phyloP scores from a whole-genome alignment of 192 early-diverging fungal genomes.

The Gamsiella multidivaricata region DNA sequence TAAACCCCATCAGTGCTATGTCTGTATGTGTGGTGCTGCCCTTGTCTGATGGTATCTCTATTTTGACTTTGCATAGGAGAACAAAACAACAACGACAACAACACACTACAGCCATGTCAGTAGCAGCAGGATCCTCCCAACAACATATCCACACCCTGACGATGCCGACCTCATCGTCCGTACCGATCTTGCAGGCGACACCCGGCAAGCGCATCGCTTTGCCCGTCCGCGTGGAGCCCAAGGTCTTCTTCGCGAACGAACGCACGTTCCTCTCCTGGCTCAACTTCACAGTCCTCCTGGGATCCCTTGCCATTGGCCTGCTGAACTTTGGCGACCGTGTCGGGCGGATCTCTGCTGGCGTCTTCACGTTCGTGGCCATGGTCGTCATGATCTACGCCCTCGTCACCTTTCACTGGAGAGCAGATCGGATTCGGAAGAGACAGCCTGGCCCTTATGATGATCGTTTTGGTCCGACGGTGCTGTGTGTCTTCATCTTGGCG shows the following conservation, averaged over 20 bases:
- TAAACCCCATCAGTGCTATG: no score
- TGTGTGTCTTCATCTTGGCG: conserved; percentile 72
- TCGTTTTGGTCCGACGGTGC: conserved; percentile 74
- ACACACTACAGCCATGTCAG: conserved; percentile 3
- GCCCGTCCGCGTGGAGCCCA: conserved; percentile 86
- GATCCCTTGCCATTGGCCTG: conserved; percentile 79
- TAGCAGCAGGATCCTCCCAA: conserved; percentile 2
- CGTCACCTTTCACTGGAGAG: conserved; percentile 79
- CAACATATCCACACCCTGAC: conserved; percentile 21
- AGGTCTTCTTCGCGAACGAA: conserved; percentile 96
- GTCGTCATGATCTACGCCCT: conserved; percentile 84
- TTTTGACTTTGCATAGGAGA: no score
- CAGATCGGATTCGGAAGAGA: conserved; percentile 72
- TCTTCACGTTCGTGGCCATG: conserved; percentile 73
- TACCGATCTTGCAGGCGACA: conserved; percentile 42
- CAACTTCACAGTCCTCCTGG: conserved; percentile 82
- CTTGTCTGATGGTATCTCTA: no score
- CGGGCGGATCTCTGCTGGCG: conserved; percentile 63
- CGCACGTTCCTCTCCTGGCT: conserved; percentile 93
- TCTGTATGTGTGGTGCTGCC: no score
- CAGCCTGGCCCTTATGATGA: conserved; percentile 82
- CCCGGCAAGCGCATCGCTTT: conserved; percentile 77
- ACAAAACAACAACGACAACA: neutral
- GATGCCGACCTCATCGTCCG: conserved; percentile 35
- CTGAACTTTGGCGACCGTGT: conserved; percentile 86